Evolutionary conservation across 116 monocot species (phyloP), one percentile per base, ranked within the genome.

Genomic region (Phalaenopsis hybrid): DNA sequence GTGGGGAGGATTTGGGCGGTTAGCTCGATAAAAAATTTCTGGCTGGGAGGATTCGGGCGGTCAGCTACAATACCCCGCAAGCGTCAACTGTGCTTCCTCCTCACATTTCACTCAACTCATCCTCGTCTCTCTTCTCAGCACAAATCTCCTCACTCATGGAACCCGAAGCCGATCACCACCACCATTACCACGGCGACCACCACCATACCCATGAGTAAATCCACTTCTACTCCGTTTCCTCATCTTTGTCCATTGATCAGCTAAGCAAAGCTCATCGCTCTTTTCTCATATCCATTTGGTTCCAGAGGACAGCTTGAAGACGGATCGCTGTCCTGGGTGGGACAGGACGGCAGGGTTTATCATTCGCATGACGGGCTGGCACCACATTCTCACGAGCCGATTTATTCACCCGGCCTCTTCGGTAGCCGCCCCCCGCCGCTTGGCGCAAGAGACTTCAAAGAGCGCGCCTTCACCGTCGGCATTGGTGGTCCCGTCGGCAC

Each of bases 401-500:
- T 96, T 85, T 89, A 92, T 89, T 91, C 89, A 44, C 96, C 96
- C 6, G 96, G 96, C 9, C 67, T 85, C 81, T 96, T 92, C 88
- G 79, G 78, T 83, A 57, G 81, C 79, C 88, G 96, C 21, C 91
- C 94, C 28, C 81, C 84, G 9, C 92, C 87, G 23, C 79, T 94
- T 25, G 11, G 78, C 49, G 75, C 89, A 37, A 78, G 96, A 25
- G 80, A 91, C 81, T 96, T 92, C 89, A 68, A 17, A 34, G 94
- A 94, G 79, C 91, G 96, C 21, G 92, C 96, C 58, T 96, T 96
- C 89, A 96, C 96, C 79, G 86, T 94, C 37, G 94, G 96, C 86
- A 96, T 96, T 49, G 96, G 96, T 48, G 96, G 96, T n/a, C 96
- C 96, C 16, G 96, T 96, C 20, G 96, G 96, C 70, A 94, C 96